These are phyloP conservation scores for Picea engelmannii DNA, from an alignment of 83 land plant genomes.

Conservation along the genomic window DNA sequence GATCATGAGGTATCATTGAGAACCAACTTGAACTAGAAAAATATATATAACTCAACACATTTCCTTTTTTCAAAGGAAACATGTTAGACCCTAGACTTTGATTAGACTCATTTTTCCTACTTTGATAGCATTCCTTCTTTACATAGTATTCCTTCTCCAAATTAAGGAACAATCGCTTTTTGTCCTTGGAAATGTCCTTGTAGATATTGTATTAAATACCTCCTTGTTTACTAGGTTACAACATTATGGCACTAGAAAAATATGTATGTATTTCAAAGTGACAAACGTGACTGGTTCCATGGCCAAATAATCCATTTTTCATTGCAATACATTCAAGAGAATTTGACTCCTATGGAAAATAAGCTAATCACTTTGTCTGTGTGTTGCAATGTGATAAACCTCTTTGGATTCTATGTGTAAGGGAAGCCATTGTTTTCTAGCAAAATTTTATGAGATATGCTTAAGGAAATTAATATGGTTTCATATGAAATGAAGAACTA, in stretches of 20 bases:
- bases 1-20: neutral
- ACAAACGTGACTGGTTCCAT: neutral
- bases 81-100: neutral
- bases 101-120: too few relatives aligned
- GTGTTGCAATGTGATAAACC: neutral
- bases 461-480: neutral
- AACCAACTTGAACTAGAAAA: neutral
- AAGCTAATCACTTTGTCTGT: neutral
- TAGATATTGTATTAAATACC: neutral
- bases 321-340: neutral
- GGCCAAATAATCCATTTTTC: neutral
- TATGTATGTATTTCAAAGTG: neutral
- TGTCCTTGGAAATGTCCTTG: neutral
- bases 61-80: neutral
- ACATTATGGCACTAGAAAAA: neutral
- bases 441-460: neutral
- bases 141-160: neutral
- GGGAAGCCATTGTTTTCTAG: too few relatives aligned
- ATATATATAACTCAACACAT: neutral
- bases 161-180: neutral
- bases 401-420: neutral
- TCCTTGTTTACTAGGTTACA: neutral
- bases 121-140: too few relatives aligned
- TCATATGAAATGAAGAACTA: neutral
- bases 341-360: neutral